Percentiles rank a stretch among this genome's conserved stretches.
phyloP scores from a whole-genome alignment of 176 grass and related monocot genomes.

The Eleusine coracana region DNA sequence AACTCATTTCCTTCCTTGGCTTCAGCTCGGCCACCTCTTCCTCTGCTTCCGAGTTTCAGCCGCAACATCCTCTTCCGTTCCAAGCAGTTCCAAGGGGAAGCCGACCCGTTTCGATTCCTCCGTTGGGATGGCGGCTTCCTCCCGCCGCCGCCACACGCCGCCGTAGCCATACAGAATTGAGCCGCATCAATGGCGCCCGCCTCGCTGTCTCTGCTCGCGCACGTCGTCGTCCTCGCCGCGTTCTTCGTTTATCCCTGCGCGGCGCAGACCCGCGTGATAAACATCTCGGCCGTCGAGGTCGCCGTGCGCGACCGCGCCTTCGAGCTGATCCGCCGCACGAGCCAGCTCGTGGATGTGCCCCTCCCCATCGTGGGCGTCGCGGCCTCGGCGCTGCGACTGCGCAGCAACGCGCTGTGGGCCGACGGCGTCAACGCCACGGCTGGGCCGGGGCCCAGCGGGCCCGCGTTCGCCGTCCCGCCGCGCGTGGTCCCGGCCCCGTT shows the following conservation, averaged over 20 bases:
- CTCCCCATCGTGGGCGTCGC: constrained; percentile 22
- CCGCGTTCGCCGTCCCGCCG: constrained; percentile 37
- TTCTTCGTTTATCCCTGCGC: neutral
- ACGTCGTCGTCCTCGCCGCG: constrained; percentile 26
- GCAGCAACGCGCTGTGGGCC: constrained; percentile 50
- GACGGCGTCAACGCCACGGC: constrained; percentile 39
- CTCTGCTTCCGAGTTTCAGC: neutral
- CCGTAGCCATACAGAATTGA: neutral
- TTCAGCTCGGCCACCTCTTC: constrained; percentile 4
- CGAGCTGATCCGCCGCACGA: constrained; percentile 45
- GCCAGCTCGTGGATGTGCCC: constrained; percentile 32
- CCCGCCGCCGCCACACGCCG: constrained; percentile 1
- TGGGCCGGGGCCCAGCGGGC: neutral
- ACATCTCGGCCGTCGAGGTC: constrained; percentile 43
- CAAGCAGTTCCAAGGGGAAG: neutral
- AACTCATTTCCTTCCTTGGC: constrained; percentile 29
- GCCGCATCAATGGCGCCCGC: constrained; percentile 31
- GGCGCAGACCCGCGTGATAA: neutral
- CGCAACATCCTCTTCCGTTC: constrained; percentile 8
- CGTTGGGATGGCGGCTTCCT: constrained; percentile 46
- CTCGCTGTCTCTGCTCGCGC: neutral
- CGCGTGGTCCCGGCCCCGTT: constrained; percentile 45
- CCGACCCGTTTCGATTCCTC: neutral
- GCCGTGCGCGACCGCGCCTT: constrained; percentile 47
- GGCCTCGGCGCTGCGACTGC: constrained; percentile 49